Percentiles rank a stretch among this genome's conserved stretches.
Conservation (phyloP, 345 rosid species). For the Microcos paniculata region DNA sequence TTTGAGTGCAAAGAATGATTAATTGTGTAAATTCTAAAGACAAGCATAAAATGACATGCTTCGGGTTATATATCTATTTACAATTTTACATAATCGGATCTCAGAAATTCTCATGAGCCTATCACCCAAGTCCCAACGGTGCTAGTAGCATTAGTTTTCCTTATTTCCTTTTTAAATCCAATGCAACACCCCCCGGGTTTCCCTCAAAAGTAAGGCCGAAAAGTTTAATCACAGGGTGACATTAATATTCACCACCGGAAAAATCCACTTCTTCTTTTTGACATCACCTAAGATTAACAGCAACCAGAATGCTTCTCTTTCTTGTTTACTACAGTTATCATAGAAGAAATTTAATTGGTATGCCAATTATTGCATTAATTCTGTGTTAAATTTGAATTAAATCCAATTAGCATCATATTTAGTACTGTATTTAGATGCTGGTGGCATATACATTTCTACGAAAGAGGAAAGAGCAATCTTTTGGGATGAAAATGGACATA, state of each 20-base stretch:
- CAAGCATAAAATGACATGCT: background rate
- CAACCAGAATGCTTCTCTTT: too few species aligned
- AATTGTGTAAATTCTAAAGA: background rate
- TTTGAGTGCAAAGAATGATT: background rate
- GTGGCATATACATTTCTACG: background rate
- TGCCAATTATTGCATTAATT: too few species aligned
- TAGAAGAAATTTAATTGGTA: too few species aligned
- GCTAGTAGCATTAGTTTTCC: background rate
- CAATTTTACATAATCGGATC: background rate
- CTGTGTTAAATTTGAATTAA: background rate
- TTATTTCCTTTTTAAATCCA: background rate
- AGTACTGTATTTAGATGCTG: too few species aligned
- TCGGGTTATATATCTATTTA: background rate
- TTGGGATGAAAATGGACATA: background rate
- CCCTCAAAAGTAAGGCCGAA: background rate
- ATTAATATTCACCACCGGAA: background rate
- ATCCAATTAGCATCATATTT: background rate
- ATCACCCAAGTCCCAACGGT: too few species aligned
- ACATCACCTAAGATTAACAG: too few species aligned
- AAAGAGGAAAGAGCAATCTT: background rate
- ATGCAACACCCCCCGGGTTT: background rate
- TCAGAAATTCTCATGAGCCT: background rate
- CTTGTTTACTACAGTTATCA: too few species aligned
- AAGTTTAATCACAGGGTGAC: background rate
- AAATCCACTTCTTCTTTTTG: background rate